Conservation (phyloP, 371 early-diverging fungal species). For the Thermomucor indicae-seudaticae region DNA sequence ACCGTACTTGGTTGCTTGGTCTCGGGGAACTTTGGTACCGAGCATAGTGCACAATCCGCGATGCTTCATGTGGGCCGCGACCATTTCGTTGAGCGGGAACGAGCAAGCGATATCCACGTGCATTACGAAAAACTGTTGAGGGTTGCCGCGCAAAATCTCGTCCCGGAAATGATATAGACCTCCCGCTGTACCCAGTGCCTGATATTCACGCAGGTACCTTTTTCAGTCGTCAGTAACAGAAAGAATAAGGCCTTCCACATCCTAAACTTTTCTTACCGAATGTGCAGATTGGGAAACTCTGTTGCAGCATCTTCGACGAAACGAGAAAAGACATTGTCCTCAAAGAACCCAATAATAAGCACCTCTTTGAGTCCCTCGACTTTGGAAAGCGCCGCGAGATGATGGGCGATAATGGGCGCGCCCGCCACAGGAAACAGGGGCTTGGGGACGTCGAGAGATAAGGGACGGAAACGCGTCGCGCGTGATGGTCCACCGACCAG, state of each 20-base stretch:
- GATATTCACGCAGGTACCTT: conserved; percentile 95
- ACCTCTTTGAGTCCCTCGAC: conserved; percentile 88
- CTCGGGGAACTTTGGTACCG: conserved; percentile 76
- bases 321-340: conserved; percentile 83
- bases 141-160: conserved; percentile 86
- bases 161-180: conserved; percentile 98
- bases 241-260: background rate
- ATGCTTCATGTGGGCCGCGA: conserved; percentile 74
- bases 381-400: conserved; percentile 86
- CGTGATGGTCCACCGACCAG: conserved; percentile 97
- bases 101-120: conserved; percentile 94
- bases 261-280: conserved; percentile 57
- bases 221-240: background rate
- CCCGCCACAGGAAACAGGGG: conserved; percentile 98
- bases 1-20: conserved; percentile 83
- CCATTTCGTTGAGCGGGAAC: conserved; percentile 89
- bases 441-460: conserved; percentile 92
- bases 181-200: conserved; percentile 95
- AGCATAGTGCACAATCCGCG: conserved; percentile 83
- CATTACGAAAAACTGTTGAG: conserved; percentile 90
- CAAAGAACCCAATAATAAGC: conserved; percentile 93
- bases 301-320: conserved; percentile 80
- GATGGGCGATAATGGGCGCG: conserved; percentile 93
- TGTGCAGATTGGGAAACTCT: conserved; percentile 79
- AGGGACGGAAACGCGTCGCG: conserved; percentile 96